Percentiles rank a stretch among this genome's conserved stretches.
Conservation (phyloP, 2,329 filamentous ascomycete species). For the Colletotrichum melonis region DNA sequence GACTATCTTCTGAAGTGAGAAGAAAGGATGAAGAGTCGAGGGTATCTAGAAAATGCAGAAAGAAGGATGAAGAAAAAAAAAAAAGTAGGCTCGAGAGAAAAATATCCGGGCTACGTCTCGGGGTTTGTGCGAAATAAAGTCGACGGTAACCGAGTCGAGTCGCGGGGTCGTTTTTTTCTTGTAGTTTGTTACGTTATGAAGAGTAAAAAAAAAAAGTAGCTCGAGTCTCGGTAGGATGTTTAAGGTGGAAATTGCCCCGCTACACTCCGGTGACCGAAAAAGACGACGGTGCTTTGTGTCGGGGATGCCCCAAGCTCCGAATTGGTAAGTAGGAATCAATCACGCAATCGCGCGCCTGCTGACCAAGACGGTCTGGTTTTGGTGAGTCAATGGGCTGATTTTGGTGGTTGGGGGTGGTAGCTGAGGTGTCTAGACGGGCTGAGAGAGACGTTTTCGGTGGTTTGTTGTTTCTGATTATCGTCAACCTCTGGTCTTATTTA, state of each 20-base stretch:
- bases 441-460: background rate
- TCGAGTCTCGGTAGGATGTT: slow-evolving; percentile 20
- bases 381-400: slow-evolving; percentile 33
- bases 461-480: background rate
- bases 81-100: background rate
- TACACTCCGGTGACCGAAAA: slow-evolving; percentile 2
- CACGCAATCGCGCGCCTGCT: slow-evolving; percentile 37
- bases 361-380: slow-evolving; percentile 17
- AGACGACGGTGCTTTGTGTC: slow-evolving; percentile 23
- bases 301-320: slow-evolving; percentile 21
- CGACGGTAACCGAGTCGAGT: slow-evolving; percentile 32
- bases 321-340: slow-evolving; percentile 19
- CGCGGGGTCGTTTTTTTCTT: slow-evolving; percentile 28
- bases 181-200: slow-evolving; percentile 29
- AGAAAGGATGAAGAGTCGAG: background rate
- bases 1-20: background rate
- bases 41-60: slow-evolving; percentile 1
- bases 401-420: background rate
- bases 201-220: slow-evolving; percentile 6
- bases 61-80: background rate
- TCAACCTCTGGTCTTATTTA: background rate
- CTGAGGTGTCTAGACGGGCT: slow-evolving; percentile 1
- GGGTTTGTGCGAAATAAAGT: slow-evolving; percentile 10
- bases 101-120: background rate
- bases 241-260: slow-evolving; percentile 33